Conservation (phyloP, 2,329 filamentous ascomycete species). For the Alternaria novae-zelandiae region DNA sequence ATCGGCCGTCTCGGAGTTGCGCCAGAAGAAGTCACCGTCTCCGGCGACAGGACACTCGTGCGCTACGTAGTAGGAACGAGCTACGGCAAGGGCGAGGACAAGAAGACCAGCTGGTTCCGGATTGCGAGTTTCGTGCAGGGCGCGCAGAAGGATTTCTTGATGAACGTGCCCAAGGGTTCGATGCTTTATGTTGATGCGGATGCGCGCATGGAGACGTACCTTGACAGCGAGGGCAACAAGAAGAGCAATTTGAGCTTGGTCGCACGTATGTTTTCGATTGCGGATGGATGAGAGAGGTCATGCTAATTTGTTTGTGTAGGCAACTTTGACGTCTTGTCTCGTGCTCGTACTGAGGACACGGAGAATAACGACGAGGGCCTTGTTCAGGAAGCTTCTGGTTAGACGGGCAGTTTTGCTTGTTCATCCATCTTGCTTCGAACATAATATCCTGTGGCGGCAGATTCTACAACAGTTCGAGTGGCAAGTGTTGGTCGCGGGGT, state of each 20-base stretch:
- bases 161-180: slow-evolving; percentile 79
- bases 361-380: slow-evolving; percentile 44
- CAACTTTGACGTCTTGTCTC: slow-evolving; percentile 44
- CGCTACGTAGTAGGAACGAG: slow-evolving; percentile 78
- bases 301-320: slow-evolving; percentile 20
- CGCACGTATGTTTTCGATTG: slow-evolving; percentile 72
- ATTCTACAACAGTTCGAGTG: background rate
- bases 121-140: slow-evolving; percentile 78
- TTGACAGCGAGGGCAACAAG: slow-evolving; percentile 71
- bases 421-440: background rate
- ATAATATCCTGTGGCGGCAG: background rate
- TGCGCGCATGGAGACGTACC: slow-evolving; percentile 67
- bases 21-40: slow-evolving; percentile 77
- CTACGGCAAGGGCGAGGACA: slow-evolving; percentile 70
- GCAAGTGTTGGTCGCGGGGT: background rate
- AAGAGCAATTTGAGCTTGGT: slow-evolving; percentile 70
- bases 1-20: slow-evolving; percentile 82
- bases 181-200: slow-evolving; percentile 86
- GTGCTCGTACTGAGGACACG: slow-evolving; percentile 29
- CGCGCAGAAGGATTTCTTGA: slow-evolving; percentile 71
- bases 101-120: slow-evolving; percentile 84
- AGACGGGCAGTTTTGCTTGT: slow-evolving; percentile 1
- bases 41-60: slow-evolving; percentile 77
- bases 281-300: background rate
- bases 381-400: slow-evolving; percentile 37